These are phyloP conservation scores for Cylindrotheca fusiformis DNA, from an alignment of 108 stramenopile species.

Conservation along the genomic window DNA sequence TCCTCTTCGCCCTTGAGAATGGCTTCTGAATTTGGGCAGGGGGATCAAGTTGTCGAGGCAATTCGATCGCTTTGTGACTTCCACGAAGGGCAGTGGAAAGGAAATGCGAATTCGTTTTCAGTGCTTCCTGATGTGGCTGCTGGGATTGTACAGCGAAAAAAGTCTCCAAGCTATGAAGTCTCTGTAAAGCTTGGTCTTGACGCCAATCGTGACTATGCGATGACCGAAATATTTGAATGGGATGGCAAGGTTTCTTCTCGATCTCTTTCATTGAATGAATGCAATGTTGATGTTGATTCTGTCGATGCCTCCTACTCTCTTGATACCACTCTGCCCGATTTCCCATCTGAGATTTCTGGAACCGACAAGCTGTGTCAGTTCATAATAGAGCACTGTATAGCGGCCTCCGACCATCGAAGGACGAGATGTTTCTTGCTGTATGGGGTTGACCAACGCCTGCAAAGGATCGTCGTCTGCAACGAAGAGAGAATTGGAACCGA, in stretches of 20 bases:
- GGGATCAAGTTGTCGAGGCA: conserved; percentile 34
- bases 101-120: conserved; percentile 57
- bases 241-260: conserved; percentile 30
- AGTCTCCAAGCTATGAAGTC: conserved; percentile 46
- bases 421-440: conserved; percentile 63
- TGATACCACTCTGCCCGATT: conserved; percentile 22
- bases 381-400: conserved; percentile 72
- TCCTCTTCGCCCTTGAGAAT: neutral
- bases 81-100: conserved; percentile 55
- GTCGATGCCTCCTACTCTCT: conserved; percentile 67
- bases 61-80: conserved; percentile 39
- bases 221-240: conserved; percentile 50
- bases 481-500: conserved; percentile 23
- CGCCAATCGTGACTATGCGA: conserved; percentile 15
- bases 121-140: conserved; percentile 68
- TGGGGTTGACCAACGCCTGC: conserved; percentile 36
- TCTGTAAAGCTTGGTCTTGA: conserved; percentile 48
- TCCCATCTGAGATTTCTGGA: conserved; percentile 35
- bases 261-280: conserved; percentile 35
- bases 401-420: conserved; percentile 53
- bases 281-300: conserved; percentile 72
- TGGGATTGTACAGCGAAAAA: conserved; percentile 51
- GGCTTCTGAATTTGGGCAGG: conserved; percentile 7
- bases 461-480: conserved; percentile 45
- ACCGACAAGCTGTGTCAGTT: conserved; percentile 30